These are phyloP conservation scores for Phoma herbarum DNA, from an alignment of 2,329 filamentous ascomycete genomes.

Conservation along the genomic window DNA sequence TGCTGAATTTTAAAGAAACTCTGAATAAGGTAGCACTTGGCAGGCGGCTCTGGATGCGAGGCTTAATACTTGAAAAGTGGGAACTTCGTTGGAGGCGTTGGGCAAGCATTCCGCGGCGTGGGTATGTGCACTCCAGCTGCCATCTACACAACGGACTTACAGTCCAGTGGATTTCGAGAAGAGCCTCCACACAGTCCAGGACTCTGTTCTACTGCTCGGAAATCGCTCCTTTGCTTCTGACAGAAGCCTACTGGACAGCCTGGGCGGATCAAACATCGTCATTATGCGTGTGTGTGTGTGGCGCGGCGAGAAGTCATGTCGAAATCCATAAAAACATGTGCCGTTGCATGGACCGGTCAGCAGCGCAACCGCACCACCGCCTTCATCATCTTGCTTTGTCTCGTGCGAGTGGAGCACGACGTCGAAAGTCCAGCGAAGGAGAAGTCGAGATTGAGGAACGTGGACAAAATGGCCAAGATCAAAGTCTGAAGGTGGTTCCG, in stretches of 20 bases:
- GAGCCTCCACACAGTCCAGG: background rate
- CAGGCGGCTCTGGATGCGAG: background rate
- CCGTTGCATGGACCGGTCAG: background rate
- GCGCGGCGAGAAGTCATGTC: background rate
- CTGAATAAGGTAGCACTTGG: background rate
- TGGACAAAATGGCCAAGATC: constrained; percentile 12
- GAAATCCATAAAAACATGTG: background rate
- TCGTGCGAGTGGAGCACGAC: constrained; percentile 6
- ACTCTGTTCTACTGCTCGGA: background rate
- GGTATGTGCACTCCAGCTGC: background rate
- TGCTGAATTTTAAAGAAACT: background rate
- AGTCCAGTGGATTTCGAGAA: background rate
- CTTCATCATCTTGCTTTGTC: constrained; percentile 4
- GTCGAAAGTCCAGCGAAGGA: constrained; percentile 8
- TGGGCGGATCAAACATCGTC: background rate
- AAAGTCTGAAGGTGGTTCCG: constrained; percentile 1
- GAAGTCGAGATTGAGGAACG: constrained; percentile 7
- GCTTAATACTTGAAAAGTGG: background rate
- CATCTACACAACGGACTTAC: background rate
- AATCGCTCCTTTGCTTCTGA: background rate
- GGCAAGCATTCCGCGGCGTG: background rate
- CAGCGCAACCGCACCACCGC: background rate
- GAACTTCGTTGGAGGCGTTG: constrained; percentile 1
- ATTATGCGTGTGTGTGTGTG: background rate
- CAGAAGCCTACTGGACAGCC: background rate